These are phyloP conservation scores for Cercospora sojina DNA, from an alignment of 2,329 filamentous ascomycete species.

Conservation along the genomic window DNA sequence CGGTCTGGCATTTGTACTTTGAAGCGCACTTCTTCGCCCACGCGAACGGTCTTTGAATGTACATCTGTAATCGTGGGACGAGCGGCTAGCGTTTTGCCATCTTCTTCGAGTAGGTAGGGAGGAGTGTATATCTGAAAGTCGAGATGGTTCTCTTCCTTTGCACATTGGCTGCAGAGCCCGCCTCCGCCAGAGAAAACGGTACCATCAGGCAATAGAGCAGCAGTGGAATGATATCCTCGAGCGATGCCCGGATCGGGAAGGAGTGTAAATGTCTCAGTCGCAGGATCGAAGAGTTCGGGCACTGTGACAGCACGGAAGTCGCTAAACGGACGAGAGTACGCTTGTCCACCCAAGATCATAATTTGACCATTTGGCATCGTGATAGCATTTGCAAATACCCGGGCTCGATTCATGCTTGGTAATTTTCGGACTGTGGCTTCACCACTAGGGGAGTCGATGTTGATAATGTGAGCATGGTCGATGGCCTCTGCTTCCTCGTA, in stretches of 20 bases:
- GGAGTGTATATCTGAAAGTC: constrained; percentile 58
- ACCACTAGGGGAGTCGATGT: constrained; percentile 39
- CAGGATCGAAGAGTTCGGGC: constrained; percentile 26
- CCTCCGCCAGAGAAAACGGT: constrained; percentile 54
- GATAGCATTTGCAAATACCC: constrained; percentile 31
- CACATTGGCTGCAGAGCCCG: constrained; percentile 47
- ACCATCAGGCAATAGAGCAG: constrained; percentile 53
- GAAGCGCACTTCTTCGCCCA: constrained; percentile 5
- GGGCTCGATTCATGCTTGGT: constrained; percentile 33
- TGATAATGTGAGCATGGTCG: constrained; percentile 52
- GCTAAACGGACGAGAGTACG: constrained; percentile 18
- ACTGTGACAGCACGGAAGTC: constrained; percentile 24
- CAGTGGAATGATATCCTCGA: constrained; percentile 53
- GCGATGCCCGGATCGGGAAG: constrained; percentile 36
- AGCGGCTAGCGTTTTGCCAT: background rate
- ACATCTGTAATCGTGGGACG: background rate
- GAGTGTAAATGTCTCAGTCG: constrained; percentile 19
- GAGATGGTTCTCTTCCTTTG: constrained; percentile 46
- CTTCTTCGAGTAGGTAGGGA: constrained; percentile 50
- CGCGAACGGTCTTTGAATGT: constrained; percentile 1
- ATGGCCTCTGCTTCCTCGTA: constrained; percentile 48
- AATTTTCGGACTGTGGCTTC: background rate
- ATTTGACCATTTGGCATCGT: constrained; percentile 39
- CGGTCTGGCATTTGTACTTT: constrained; percentile 36
- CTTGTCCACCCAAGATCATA: constrained; percentile 37